Evolutionary conservation across 805 yeast genomes (phyloP).

Genomic region (Yamadazyma paraphyllophila): DNA sequence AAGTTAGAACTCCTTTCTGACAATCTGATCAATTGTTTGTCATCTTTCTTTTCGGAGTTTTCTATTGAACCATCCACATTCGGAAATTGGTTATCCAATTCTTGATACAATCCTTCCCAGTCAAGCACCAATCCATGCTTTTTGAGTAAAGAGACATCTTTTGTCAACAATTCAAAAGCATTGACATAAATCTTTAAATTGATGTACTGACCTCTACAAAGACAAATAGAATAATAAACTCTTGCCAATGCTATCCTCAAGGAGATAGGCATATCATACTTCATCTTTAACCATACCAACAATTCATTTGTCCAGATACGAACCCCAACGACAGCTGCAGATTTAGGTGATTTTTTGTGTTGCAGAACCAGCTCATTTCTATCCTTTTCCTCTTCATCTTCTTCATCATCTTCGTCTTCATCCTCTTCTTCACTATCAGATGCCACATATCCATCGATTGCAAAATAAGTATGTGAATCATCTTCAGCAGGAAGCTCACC

Average conservation of each 20-base stretch:
- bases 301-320: conserved; percentile 88
- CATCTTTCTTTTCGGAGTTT: conserved; percentile 46
- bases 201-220: conserved; percentile 69
- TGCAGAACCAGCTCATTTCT: conserved; percentile 41
- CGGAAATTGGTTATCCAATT: conserved; percentile 32
- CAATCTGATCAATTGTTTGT: conserved; percentile 47
- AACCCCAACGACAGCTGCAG: conserved; percentile 72
- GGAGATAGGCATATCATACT: conserved; percentile 71
- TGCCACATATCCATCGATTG: conserved; percentile 18
- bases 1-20: conserved; percentile 55
- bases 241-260: conserved; percentile 59
- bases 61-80: conserved; percentile 44
- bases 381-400: conserved; percentile 33
- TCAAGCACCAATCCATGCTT: conserved; percentile 45
- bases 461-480: conserved; percentile 16
- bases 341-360: conserved; percentile 59
- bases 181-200: conserved; percentile 60
- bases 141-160: conserved; percentile 41
- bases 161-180: conserved; percentile 57
- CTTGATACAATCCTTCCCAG: conserved; percentile 47
- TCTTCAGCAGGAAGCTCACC: conserved; percentile 13
- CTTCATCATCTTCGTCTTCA: conserved; percentile 36
- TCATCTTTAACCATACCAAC: conserved; percentile 72
- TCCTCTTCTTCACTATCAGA: conserved; percentile 39
- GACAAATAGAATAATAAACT: conserved; percentile 68